phyloP scores from a whole-genome alignment of 805 yeast genomes.

The Zygosaccharomyces siamensis region DNA sequence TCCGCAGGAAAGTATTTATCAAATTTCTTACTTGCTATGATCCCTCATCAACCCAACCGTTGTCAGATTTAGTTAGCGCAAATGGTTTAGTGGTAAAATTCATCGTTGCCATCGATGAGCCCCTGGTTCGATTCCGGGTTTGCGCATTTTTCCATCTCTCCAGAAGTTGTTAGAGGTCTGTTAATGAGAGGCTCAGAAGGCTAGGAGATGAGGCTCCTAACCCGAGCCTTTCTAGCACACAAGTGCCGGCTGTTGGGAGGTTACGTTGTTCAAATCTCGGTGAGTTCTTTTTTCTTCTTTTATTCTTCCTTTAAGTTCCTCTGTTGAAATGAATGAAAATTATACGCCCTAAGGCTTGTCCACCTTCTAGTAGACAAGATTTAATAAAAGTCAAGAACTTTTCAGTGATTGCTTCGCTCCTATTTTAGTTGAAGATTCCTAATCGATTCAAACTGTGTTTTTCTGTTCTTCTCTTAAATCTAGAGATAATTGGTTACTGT shows the following conservation, averaged over 20 bases:
- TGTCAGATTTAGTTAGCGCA: conserved; percentile 18
- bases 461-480: background rate
- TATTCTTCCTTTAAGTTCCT: background rate
- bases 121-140: conserved; percentile 37
- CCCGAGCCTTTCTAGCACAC: no score
- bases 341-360: no score
- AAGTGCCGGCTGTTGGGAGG: no score
- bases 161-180: no score
- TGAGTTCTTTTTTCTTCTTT: no score
- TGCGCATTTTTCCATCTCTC: conserved; percentile 17
- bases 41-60: no score
- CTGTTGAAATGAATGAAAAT: background rate
- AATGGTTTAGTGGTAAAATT: conserved; percentile 37
- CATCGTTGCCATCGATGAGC: conserved; percentile 38
- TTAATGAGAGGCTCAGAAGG: no score
- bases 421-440: background rate
- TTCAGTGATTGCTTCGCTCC: background rate
- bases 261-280: no score
- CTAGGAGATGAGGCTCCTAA: no score
- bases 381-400: background rate
- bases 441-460: background rate
- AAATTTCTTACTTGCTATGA: no score
- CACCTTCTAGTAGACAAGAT: no score
- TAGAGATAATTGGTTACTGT: background rate
- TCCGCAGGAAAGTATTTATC: no score